A percentile compares a stretch with the other conserved stretches of the same genome.
Evolutionary conservation across 1,284 basidiomycete genomes (phyloP).

Genomic region (Inonotus hispidus): DNA sequence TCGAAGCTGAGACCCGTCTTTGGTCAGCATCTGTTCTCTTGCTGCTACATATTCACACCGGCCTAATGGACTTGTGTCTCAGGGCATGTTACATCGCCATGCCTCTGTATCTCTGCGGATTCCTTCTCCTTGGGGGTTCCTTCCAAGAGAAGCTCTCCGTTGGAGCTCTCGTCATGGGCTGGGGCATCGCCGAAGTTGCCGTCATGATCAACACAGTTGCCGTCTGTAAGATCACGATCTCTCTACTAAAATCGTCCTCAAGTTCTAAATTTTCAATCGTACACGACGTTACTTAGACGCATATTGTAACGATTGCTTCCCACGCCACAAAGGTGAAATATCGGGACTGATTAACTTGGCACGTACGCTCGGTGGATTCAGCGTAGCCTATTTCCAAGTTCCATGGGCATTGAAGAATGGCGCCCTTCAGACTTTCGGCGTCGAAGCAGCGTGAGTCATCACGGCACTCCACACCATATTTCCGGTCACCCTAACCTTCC

Average conservation of each 20-base stretch:
- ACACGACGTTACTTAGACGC: constrained; percentile 23
- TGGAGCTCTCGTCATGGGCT: constrained; percentile 56
- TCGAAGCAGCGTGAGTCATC: constrained; percentile 46
- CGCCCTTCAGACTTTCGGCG: constrained; percentile 52
- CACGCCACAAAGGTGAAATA: constrained; percentile 51
- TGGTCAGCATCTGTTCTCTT: constrained; percentile 53
- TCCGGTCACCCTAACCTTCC: background rate
- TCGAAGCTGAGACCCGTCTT: constrained; percentile 63
- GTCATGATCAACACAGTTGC: constrained; percentile 65
- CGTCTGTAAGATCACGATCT: constrained; percentile 38
- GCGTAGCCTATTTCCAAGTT: constrained; percentile 60
- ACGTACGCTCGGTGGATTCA: constrained; percentile 55
- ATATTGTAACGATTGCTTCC: constrained; percentile 47
- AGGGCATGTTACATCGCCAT: constrained; percentile 64
- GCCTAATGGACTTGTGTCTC: background rate
- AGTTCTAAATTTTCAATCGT: background rate
- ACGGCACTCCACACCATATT: background rate
- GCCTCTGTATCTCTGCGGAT: constrained; percentile 59
- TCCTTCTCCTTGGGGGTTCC: constrained; percentile 53
- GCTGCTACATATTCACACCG: too few relatives aligned
- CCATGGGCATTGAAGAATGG: constrained; percentile 52
- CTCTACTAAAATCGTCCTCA: background rate
- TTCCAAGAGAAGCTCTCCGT: constrained; percentile 53
- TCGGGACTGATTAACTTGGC: constrained; percentile 55
- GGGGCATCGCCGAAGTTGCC: constrained; percentile 57